Evolutionary conservation across 352 stramenopile species (phyloP).

Genomic region (Phytophthora tubulina): DNA sequence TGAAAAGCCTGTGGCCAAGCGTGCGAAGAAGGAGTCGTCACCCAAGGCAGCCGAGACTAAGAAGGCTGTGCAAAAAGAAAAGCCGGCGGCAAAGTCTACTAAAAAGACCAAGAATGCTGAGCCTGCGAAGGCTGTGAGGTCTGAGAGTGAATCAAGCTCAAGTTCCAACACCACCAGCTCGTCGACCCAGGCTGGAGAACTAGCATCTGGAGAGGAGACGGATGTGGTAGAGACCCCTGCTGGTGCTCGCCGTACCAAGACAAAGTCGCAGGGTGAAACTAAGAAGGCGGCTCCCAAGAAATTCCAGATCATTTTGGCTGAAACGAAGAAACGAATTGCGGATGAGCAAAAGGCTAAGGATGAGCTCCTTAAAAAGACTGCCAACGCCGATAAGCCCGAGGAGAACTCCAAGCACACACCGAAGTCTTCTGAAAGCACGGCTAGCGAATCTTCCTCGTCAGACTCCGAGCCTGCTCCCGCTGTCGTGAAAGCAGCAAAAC

Average conservation of each 20-base stretch:
- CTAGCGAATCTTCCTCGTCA: slow-evolving; percentile 38
- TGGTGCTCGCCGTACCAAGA: slow-evolving; percentile 4
- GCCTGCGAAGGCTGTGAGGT: slow-evolving; percentile 4
- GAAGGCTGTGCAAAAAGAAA: slow-evolving; percentile 34
- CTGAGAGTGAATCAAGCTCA: slow-evolving; percentile 20
- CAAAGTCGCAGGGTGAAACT: slow-evolving; percentile 15
- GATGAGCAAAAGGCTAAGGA: slow-evolving; percentile 33
- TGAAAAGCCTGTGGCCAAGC: slow-evolving; percentile 48
- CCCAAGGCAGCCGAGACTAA: slow-evolving; percentile 27
- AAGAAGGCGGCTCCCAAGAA: slow-evolving; percentile 14
- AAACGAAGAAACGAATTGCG: slow-evolving; percentile 47
- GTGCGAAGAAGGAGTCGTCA: slow-evolving; percentile 42
- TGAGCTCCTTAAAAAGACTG: slow-evolving; percentile 12
- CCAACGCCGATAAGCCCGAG: slow-evolving; percentile 28
- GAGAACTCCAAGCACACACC: slow-evolving; percentile 35
- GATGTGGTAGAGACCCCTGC: slow-evolving; percentile 36
- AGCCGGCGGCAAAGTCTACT: slow-evolving; percentile 18
- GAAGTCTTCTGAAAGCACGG: slow-evolving; percentile 38
- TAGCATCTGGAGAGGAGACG: slow-evolving; percentile 30
- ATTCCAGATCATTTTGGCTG: slow-evolving; percentile 60
- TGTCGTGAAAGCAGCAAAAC: slow-evolving; percentile 32
- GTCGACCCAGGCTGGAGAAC: slow-evolving; percentile 24
- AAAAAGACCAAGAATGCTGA: slow-evolving; percentile 25
- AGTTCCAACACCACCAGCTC: slow-evolving; percentile 24
- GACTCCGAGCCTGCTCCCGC: slow-evolving; percentile 33